Evolutionary conservation across 2,329 filamentous ascomycete genomes (phyloP), one percentile per base, ranked within the genome.

Genomic region (Cladosporium sp.): DNA sequence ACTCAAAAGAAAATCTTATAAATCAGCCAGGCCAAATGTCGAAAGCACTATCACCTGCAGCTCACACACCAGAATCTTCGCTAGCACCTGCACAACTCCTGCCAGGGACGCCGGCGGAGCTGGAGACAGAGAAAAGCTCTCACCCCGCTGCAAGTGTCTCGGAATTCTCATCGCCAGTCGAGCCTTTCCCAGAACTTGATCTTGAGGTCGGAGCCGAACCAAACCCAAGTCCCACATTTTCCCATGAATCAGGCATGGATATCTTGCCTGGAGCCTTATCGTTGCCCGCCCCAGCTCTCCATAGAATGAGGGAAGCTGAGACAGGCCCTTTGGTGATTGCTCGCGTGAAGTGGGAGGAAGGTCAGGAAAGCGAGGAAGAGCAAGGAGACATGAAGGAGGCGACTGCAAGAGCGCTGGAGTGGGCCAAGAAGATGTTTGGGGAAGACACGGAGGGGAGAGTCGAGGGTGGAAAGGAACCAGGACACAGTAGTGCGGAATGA

Each of bases 141-240:
- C 3, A 5, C 2, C 40, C 10, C 0, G 8, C n/a, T 6, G n/a
- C 18, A 12, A 21, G n/a, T 3, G 6, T 11, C 7, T n/a, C 52
- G 1, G 10, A 5, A 21, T 10, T 5, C 1, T 33, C 58, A 31
- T 61, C 40, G 21, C 40, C 58, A 16, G 8, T 18, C 18, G 26
- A 49, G 26, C 58, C 58, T 5, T 61, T 61, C 10, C 58, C 58
- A 23, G 57, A 61, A 11, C 40, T 61, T 5, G 40, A 61, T 31
- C 14, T 18, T 18, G 58, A 61, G 1, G 16, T 50, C 23, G 37
- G 11, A 33, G n/a, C 26, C 10, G 58, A 60, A 21, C 58, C 21
- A 3, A n/a, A 50, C 0, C 28, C 46, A 1, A 49, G 40, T 50
- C 58, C 28, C 1, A 35, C 28, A 5, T 31, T 49, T 16, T 2